Evolutionary conservation across 1,139 yeast genomes (phyloP), one percentile per base, ranked within the genome.

Genomic region (Citeromyces siamensis): DNA sequence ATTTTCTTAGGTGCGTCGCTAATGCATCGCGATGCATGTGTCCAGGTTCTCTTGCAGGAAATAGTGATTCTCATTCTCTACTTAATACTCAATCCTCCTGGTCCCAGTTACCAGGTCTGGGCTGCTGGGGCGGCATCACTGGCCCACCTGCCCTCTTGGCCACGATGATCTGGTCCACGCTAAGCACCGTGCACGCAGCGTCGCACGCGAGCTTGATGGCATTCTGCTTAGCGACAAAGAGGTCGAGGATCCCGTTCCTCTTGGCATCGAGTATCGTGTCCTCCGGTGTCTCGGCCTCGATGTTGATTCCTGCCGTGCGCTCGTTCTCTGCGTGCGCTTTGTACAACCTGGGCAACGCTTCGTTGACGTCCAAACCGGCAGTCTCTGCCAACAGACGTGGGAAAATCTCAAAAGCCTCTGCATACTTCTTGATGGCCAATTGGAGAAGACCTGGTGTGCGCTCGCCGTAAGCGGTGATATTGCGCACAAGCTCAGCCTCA

Each of bases 111-210:
- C 95, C 95, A 34, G 93, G 90, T 56, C 80, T 76, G 47, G 78
- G 82, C 54, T 83, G 94, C 39, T 59, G 56, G 49, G 76, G 70
- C 38, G 96, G 95, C 70, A 86, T 76, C 35, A 69, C 81, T 34
- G 98, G 98, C 19, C 98, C 98, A 46, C 98, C 98, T 2, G 95
- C 95, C 53, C 94, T 75, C 70, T 84, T 84, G 36, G 94, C 94
- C 84, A 84, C 85, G 53, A 83, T 83, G 51, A 84, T 84, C 64
- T 82, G 94, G 58, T 84, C 95, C 35, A 86, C 88, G 18, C 94
- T 78, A 45, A 90, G 68, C 38, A 90, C 84, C 3, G 98, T 90
- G 47, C 71, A 73, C 17, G 95, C 94, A 35, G 97, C 96, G 47
- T 90, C 97, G 5, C 95, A 88, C 10, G 98, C 98, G 46, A 90